These are phyloP conservation scores for Heritiera littoralis DNA, from an alignment of 345 rosid species.

Conservation along the genomic window DNA sequence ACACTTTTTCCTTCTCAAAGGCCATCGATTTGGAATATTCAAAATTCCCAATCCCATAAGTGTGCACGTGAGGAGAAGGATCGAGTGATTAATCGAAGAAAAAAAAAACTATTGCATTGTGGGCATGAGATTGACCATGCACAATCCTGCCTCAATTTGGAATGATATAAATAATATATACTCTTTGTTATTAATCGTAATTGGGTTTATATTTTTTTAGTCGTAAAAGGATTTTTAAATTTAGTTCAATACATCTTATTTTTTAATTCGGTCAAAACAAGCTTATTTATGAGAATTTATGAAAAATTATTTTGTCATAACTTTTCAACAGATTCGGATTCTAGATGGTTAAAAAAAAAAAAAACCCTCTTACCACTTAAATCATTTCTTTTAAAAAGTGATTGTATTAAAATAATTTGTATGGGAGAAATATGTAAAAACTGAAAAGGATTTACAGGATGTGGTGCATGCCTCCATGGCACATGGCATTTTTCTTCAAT, in stretches of 20 bases:
- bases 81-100: not conserved
- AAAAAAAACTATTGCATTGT: not conserved
- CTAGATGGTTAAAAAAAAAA: too few species aligned
- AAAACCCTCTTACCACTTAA: too few species aligned
- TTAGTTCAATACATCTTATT: too few species aligned
- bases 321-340: too few species aligned
- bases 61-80: slow-evolving; percentile 27
- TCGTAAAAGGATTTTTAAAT: too few species aligned
- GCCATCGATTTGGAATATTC: slow-evolving; percentile 30
- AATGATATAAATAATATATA: too few species aligned
- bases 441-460: not conserved
- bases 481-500: slow-evolving; percentile 15
- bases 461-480: not conserved
- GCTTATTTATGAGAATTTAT: too few species aligned
- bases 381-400: not conserved
- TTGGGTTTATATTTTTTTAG: too few species aligned
- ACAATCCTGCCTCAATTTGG: too few species aligned
- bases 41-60: slow-evolving; percentile 1
- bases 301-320: too few species aligned
- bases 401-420: not conserved
- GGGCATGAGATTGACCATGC: slow-evolving; percentile 13
- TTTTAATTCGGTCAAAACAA: too few species aligned
- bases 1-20: not conserved
- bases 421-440: not conserved
- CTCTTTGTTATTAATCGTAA: too few species aligned